These are phyloP conservation scores for Tylopilus balloui DNA, from an alignment of 768 basidiomycete genomes.

Conservation along the genomic window DNA sequence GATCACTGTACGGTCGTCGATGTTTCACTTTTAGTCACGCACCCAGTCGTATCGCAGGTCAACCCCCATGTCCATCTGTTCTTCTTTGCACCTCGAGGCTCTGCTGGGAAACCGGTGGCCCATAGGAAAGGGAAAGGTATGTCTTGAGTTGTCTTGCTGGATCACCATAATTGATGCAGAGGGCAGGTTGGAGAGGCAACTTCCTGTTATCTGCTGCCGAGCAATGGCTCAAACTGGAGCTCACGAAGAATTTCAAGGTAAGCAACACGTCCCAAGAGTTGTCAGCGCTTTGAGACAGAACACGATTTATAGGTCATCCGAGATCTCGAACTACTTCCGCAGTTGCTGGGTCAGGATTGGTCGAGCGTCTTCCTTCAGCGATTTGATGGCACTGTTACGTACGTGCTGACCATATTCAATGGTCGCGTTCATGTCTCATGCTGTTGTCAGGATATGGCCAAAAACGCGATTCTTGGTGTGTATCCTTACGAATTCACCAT, in stretches of 20 bases:
- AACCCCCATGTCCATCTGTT: conserved; percentile 91
- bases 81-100: conserved; percentile 89
- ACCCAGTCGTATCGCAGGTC: conserved; percentile 91
- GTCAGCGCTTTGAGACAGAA: background rate
- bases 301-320: conserved; percentile 65
- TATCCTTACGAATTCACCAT: conserved; percentile 3
- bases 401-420: conserved; percentile 30
- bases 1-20: conserved; percentile 4
- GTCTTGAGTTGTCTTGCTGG: background rate
- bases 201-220: conserved; percentile 89
- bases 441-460: conserved; percentile 67
- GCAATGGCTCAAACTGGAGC: conserved; percentile 91
- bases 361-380: conserved; percentile 93
- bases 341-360: conserved; percentile 92
- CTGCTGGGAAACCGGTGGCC: conserved; percentile 88
- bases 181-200: conserved; percentile 87
- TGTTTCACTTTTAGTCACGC: conserved; percentile 54
- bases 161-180: background rate
- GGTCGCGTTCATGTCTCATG: conserved; percentile 22
- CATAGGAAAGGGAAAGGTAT: conserved; percentile 89
- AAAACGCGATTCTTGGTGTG: conserved; percentile 70
- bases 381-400: conserved; percentile 88
- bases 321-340: conserved; percentile 93
- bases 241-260: conserved; percentile 94
- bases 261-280: background rate